Evolutionary conservation across 768 basidiomycete genomes (phyloP), one percentile per base, ranked within the genome.

Genomic region (Multifurca ochricompacta): DNA sequence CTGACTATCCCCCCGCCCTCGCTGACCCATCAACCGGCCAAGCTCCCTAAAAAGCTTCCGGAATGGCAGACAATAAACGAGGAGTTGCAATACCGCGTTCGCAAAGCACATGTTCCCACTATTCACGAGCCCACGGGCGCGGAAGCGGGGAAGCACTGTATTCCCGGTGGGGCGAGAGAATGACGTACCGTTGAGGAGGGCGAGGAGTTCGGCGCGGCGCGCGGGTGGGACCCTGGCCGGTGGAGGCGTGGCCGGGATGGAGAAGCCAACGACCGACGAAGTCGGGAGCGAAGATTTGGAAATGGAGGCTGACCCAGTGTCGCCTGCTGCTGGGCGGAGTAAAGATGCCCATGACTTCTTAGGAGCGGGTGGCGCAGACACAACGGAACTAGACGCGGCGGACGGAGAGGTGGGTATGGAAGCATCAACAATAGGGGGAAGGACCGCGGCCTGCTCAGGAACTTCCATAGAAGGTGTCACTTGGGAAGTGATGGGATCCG

Each of bases 71-170:
- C 87, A 91, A 68, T 92, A 95, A 1, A 94, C 79, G 27, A 99
- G 75, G 1, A 87, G 81, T 71, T 98, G 95, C 28, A 99, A 73
- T 21, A 97, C 88, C 0, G 92, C 83, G 64, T 97, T 99, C 27
- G 93, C 93, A 65, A 97, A 99, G 67, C 95, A 99, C 83, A 97
- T 85, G 69, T 99, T 99, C 0, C 95, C 94, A 2, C 81, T 86
- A 69, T 99, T 99, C 61, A 98, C 76, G 45, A 99, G 71, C 4
- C 95, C 95, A 13, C 94, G 76, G 0, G 90, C 81, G 6, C 75
- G 73, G 31, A 89, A 78, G 44, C 67, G 69, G 2, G 69, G 63
- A 49, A 61, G 56, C 9, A 60, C 59, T 18, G 63, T 51, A 28
- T 40, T 18, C 18, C 23, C 21, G 23, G 49, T 50, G 13, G 53